Evolutionary conservation across 2,329 filamentous ascomycete genomes (phyloP).

Genomic region (Fusarium napiforme): DNA sequence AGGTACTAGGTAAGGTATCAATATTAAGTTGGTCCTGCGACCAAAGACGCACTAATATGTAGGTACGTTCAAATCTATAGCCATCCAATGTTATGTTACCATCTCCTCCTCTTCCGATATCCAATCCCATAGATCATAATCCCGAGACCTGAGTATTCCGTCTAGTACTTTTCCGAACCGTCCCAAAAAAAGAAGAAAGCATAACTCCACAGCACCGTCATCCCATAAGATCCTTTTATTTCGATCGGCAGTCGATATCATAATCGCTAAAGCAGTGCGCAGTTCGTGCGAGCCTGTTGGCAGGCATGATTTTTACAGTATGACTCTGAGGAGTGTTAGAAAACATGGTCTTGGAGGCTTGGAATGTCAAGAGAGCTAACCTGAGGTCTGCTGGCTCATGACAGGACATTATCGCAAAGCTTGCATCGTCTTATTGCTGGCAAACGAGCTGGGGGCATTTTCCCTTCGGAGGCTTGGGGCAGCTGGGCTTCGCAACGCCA

Average conservation of each 20-base stretch:
- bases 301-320: conserved; percentile 24
- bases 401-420: conserved; percentile 13
- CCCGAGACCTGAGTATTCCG: conserved; percentile 37
- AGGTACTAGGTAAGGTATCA: conserved; percentile 23
- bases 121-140: conserved; percentile 34
- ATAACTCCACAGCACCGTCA: conserved; percentile 40
- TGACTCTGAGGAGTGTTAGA: conserved; percentile 32
- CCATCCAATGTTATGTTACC: conserved; percentile 26
- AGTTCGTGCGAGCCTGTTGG: conserved; percentile 27
- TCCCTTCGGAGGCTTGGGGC: conserved; percentile 51
- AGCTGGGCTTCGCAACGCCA: conserved; percentile 50
- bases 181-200: conserved; percentile 40
- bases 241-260: conserved; percentile 41
- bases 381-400: conserved; percentile 29
- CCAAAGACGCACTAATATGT: conserved; percentile 36
- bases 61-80: conserved; percentile 41
- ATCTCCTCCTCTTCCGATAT: conserved; percentile 36
- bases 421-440: conserved; percentile 27
- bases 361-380: conserved; percentile 23
- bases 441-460: conserved; percentile 29
- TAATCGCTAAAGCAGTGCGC: conserved; percentile 38
- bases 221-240: conserved; percentile 36
- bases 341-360: background rate
- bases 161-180: conserved; percentile 45
- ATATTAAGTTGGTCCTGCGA: conserved; percentile 37